Conservation (phyloP, 495 filamentous ascomycete genomes). For the Tirmania nivea region DNA sequence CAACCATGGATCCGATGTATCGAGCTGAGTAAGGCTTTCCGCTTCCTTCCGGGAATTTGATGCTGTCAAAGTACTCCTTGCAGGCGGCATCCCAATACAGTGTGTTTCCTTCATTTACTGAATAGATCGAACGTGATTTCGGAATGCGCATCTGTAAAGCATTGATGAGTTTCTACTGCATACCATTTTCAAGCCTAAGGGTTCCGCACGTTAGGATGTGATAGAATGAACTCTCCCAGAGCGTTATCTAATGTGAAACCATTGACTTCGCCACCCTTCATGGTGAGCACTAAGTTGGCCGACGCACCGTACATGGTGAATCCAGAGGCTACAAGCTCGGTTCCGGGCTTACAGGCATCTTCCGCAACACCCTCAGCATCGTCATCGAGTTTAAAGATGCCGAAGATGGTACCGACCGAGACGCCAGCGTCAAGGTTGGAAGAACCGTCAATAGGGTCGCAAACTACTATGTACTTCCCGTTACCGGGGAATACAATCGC, state of each 20-base stretch:
- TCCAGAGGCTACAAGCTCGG: constrained; percentile 74
- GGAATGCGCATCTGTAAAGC: constrained; percentile 50
- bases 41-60: constrained; percentile 53
- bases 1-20: constrained; percentile 96
- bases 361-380: constrained; percentile 48
- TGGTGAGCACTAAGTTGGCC: constrained; percentile 87
- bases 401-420: constrained; percentile 95
- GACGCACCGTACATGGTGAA: constrained; percentile 99
- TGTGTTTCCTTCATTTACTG: constrained; percentile 94
- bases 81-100: constrained; percentile 83
- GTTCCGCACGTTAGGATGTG: constrained; percentile 46
- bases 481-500: constrained; percentile 68
- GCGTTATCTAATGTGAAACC: constrained; percentile 94
- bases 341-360: constrained; percentile 70
- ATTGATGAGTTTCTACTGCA: neutral
- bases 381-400: constrained; percentile 67
- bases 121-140: constrained; percentile 66
- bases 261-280: constrained; percentile 82
- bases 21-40: constrained; percentile 83
- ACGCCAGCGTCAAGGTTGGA: constrained; percentile 96
- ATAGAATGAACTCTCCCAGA: constrained; percentile 94
- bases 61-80: constrained; percentile 65
- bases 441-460: constrained; percentile 93
- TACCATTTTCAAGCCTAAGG: neutral
- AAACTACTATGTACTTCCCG: constrained; percentile 86